Percentiles rank a stretch among this genome's conserved stretches.
phyloP scores from a whole-genome alignment of 1,139 yeast genomes.

The Debaryomycetaceae sp. region DNA sequence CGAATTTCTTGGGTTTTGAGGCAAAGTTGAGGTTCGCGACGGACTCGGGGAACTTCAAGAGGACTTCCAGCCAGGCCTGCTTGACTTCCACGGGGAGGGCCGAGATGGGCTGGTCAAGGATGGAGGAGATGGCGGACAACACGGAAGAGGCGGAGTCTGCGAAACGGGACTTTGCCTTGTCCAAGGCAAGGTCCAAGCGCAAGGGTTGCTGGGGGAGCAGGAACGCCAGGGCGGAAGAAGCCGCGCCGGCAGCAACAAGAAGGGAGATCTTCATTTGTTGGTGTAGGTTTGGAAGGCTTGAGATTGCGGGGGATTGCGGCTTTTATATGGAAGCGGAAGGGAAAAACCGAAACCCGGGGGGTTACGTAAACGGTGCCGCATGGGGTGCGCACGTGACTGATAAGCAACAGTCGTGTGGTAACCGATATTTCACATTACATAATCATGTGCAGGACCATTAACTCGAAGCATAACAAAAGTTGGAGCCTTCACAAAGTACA shows the following conservation, averaged over 20 bases:
- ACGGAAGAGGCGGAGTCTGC: conserved; percentile 10
- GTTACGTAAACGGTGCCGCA: no score
- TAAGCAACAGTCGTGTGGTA: no score
- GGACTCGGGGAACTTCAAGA: conserved; percentile 44
- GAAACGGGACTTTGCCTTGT: conserved; percentile 7
- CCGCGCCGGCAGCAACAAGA: conserved; percentile 14
- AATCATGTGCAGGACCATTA: no score
- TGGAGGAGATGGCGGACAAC: conserved; percentile 21
- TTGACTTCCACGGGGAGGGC: conserved; percentile 38
- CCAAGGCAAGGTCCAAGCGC: conserved; percentile 10
- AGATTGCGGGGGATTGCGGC: no score
- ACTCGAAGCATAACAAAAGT: no score
- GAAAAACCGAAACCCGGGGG: no score
- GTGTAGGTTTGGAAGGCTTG: no score
- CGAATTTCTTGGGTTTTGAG: conserved; percentile 38
- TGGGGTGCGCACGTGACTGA: no score
- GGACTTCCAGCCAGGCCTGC: conserved; percentile 50
- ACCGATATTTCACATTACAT: no score
- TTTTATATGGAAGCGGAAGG: no score
- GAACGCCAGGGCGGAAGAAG: conserved; percentile 17
- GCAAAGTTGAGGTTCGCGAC: conserved; percentile 36
- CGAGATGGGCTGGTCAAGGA: conserved; percentile 37
- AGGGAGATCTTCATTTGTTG: conserved; percentile 8
- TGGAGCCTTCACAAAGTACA: no score
- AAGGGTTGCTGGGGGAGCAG: conserved; percentile 23